A percentile compares a stretch with the other conserved stretches of the same genome.
Evolutionary conservation across 306 rosid species (phyloP).

Genomic region (Vicia sativa): DNA sequence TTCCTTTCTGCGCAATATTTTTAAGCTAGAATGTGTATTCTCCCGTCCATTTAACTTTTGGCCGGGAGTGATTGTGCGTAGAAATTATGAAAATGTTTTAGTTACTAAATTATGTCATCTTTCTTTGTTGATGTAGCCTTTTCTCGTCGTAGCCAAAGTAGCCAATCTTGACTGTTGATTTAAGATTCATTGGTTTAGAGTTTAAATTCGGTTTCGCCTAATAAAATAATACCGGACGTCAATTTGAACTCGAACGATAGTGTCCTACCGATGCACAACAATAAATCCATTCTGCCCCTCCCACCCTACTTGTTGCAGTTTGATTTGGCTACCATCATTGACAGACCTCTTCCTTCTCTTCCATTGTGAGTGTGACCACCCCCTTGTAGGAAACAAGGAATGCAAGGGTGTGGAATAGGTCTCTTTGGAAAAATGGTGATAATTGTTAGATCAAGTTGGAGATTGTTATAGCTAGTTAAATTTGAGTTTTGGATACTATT

Average conservation of each 20-base stretch:
- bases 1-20: background rate
- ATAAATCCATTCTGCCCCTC: background rate
- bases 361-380: background rate
- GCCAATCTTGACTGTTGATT: background rate
- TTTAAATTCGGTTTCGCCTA: too few species aligned
- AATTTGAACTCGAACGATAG: too few species aligned
- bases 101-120: background rate
- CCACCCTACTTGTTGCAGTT: background rate
- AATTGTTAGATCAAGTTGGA: too few species aligned
- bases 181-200: background rate
- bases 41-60: background rate
- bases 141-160: too few species aligned
- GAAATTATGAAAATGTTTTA: constrained; percentile 10
- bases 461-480: too few species aligned
- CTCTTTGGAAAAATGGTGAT: too few species aligned
- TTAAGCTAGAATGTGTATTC: constrained; percentile 2
- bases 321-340: background rate
- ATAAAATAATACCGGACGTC: too few species aligned
- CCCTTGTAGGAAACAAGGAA: too few species aligned
- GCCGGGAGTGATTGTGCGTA: background rate
- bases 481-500: too few species aligned
- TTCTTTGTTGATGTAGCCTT: background rate
- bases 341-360: background rate
- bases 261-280: too few species aligned
- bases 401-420: too few species aligned